These are phyloP conservation scores for Brassica nigra DNA, from an alignment of 345 rosid species.

Conservation along the genomic window DNA sequence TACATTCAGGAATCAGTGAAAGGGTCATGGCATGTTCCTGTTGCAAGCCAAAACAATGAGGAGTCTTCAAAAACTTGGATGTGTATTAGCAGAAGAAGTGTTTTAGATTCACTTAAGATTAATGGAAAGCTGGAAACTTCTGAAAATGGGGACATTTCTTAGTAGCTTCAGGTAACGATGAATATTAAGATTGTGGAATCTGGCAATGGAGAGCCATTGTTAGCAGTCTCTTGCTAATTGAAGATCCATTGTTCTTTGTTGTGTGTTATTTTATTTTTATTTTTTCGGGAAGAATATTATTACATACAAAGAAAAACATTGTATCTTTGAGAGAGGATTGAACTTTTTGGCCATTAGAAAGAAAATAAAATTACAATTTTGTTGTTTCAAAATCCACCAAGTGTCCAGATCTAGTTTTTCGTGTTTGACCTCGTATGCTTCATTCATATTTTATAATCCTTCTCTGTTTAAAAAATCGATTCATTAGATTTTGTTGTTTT, in stretches of 20 bases:
- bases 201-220: slow-evolving; percentile 9
- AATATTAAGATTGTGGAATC: background rate
- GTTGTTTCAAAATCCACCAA: background rate
- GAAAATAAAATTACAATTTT: background rate
- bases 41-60: slow-evolving; percentile 35
- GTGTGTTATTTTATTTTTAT: background rate
- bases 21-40: slow-evolving; percentile 90
- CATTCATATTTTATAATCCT: background rate
- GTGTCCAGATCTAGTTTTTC: background rate
- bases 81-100: slow-evolving; percentile 53
- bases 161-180: slow-evolving; percentile 2
- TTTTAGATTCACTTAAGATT: slow-evolving; percentile 11
- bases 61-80: slow-evolving; percentile 59
- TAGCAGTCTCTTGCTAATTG: background rate
- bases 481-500: background rate
- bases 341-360: background rate
- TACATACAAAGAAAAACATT: background rate
- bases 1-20: slow-evolving; percentile 72
- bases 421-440: background rate
- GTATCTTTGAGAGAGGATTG: background rate
- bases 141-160: slow-evolving; percentile 24
- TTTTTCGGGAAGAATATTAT: background rate
- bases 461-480: background rate
- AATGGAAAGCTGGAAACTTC: slow-evolving; percentile 34
- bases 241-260: slow-evolving; percentile 5